Percentiles rank a stretch among this genome's conserved stretches.
These are phyloP conservation scores for Cyclocybe aegerita DNA, from an alignment of 768 basidiomycete species.

Conservation along the genomic window DNA sequence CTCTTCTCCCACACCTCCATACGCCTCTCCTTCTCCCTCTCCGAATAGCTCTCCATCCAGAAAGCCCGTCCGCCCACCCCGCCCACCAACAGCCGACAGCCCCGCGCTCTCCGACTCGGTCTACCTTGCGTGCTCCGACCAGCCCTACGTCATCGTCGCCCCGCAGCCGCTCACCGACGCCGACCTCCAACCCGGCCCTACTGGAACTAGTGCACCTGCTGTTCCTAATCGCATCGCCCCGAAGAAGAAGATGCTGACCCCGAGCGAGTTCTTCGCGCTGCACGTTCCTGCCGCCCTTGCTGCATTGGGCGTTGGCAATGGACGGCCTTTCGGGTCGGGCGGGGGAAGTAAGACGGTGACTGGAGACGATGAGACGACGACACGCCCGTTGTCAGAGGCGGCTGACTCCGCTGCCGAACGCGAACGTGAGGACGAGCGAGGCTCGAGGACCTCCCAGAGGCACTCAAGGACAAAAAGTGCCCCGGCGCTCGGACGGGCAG, in stretches of 20 bases:
- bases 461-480: slow-evolving; percentile 23
- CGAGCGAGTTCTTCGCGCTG: slow-evolving; percentile 19
- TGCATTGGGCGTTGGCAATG: neutral
- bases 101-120: slow-evolving; percentile 25
- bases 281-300: slow-evolving; percentile 13
- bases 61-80: slow-evolving; percentile 18
- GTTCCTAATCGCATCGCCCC: no score
- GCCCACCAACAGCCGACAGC: slow-evolving; percentile 26
- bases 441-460: neutral
- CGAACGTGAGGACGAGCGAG: no score
- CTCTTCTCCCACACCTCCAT: no score
- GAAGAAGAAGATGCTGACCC: slow-evolving; percentile 14
- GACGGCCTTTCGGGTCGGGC: no score
- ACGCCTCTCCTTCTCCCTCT: no score
- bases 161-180: slow-evolving; percentile 12
- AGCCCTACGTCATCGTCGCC: slow-evolving; percentile 20
- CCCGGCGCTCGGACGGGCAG: slow-evolving; percentile 9
- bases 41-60: no score
- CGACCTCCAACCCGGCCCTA: neutral
- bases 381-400: no score
- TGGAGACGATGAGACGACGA: no score
- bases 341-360: no score
- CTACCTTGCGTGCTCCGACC: slow-evolving; percentile 22
- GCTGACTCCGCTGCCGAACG: no score
- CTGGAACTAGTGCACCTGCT: neutral